phyloP scores from a whole-genome alignment of 352 stramenopile genomes.

The Phytophthora nicotianae region DNA sequence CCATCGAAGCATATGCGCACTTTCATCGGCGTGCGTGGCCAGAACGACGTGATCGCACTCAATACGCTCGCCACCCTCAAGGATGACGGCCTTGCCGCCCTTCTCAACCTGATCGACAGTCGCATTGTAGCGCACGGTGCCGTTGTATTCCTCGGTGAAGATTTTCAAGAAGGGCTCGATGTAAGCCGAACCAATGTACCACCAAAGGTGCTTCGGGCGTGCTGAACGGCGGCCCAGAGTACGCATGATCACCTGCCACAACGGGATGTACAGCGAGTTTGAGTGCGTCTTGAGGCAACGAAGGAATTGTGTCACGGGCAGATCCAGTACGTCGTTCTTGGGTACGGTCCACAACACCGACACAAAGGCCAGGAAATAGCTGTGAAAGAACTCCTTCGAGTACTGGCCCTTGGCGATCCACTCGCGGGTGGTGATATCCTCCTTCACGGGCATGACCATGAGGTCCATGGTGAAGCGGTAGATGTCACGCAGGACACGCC shows the following conservation, averaged over 20 bases:
- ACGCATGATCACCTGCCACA: slow-evolving; percentile 85
- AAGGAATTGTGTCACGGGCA: slow-evolving; percentile 86
- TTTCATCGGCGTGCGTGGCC: slow-evolving; percentile 80
- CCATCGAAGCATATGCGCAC: slow-evolving; percentile 74
- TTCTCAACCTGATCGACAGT: slow-evolving; percentile 70
- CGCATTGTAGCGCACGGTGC: slow-evolving; percentile 79
- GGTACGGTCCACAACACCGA: slow-evolving; percentile 87
- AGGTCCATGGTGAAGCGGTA: slow-evolving; percentile 89
- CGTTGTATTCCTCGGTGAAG: slow-evolving; percentile 83
- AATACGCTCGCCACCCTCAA: slow-evolving; percentile 72
- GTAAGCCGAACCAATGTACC: slow-evolving; percentile 85
- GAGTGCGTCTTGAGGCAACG: slow-evolving; percentile 88
- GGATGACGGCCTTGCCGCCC: slow-evolving; percentile 79
- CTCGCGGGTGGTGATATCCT: slow-evolving; percentile 73
- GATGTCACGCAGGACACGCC: slow-evolving; percentile 86
- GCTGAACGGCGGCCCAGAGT: slow-evolving; percentile 74
- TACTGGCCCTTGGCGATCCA: slow-evolving; percentile 72
- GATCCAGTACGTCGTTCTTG: slow-evolving; percentile 82
- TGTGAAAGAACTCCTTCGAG: slow-evolving; percentile 86
- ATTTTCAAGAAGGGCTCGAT: slow-evolving; percentile 87
- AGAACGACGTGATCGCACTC: slow-evolving; percentile 88
- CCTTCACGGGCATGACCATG: slow-evolving; percentile 85
- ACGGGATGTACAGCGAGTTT: slow-evolving; percentile 87
- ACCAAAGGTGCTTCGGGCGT: slow-evolving; percentile 85
- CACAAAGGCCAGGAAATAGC: slow-evolving; percentile 89